phyloP scores from a whole-genome alignment of 2,329 filamentous ascomycete genomes.

The Penicillium griseofulvum region DNA sequence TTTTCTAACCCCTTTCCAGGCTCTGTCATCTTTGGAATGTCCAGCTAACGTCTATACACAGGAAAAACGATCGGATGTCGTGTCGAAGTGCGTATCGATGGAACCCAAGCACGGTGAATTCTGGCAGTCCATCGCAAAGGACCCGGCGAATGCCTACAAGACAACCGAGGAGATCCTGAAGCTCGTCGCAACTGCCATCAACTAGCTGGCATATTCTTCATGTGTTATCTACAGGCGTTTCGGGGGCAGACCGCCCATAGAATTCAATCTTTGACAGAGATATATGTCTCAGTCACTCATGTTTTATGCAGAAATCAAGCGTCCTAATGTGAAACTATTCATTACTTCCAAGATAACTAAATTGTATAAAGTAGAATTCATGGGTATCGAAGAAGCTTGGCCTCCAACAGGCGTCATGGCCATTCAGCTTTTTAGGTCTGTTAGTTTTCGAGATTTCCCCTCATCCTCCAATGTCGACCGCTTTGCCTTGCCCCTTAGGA shows the following conservation, averaged over 20 bases:
- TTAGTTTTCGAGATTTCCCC: constrained; percentile 7
- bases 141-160: constrained; percentile 75
- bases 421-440: constrained; percentile 14
- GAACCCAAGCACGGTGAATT: constrained; percentile 91
- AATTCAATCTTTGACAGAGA: background rate
- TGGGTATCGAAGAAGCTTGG: constrained; percentile 32
- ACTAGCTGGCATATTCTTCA: constrained; percentile 17
- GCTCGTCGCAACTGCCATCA: constrained; percentile 60
- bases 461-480: background rate
- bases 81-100: constrained; percentile 74
- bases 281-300: background rate
- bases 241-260: constrained; percentile 1
- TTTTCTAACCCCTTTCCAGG: background rate
- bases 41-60: constrained; percentile 23
- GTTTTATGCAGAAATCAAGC: background rate
- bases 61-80: constrained; percentile 83
- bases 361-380: constrained; percentile 19
- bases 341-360: constrained; percentile 4
- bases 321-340: background rate
- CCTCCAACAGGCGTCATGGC: constrained; percentile 13
- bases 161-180: constrained; percentile 77
- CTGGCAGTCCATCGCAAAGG: constrained; percentile 84
- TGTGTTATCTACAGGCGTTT: constrained; percentile 10
- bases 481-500: constrained; percentile 8
- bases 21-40: constrained; percentile 1